Percentiles rank a stretch among this genome's conserved stretches.
These are phyloP conservation scores for Brassica cretica DNA, from an alignment of 345 rosid species.

Conservation along the genomic window DNA sequence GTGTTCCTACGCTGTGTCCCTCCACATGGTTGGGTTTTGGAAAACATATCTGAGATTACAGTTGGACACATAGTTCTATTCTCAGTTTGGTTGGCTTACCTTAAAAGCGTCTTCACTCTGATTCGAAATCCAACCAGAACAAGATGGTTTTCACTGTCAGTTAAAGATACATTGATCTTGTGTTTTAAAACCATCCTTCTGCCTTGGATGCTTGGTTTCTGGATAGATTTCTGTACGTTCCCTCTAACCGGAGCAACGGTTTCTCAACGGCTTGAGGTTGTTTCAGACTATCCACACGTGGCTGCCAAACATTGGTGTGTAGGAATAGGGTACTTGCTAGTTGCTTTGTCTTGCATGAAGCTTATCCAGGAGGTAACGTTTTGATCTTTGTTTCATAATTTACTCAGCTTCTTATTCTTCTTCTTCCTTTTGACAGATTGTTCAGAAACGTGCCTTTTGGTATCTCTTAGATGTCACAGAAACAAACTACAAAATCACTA, in stretches of 20 bases:
- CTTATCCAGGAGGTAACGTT: conserved; percentile 18
- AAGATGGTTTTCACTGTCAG: background rate
- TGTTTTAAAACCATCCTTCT: background rate
- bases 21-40: background rate
- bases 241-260: background rate
- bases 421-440: background rate
- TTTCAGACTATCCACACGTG: background rate
- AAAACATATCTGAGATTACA: background rate
- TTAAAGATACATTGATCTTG: conserved; percentile 3
- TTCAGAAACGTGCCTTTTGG: conserved; percentile 10
- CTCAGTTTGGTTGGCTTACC: background rate
- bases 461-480: conserved; percentile 11
- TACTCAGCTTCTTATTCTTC: background rate
- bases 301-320: background rate
- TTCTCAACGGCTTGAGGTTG: conserved; percentile 4
- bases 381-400: background rate
- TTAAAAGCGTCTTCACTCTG: background rate
- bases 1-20: background rate
- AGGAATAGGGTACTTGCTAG: background rate
- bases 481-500: conserved; percentile 6
- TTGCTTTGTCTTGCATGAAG: background rate
- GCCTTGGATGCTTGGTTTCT: conserved; percentile 17
- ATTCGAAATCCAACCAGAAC: background rate
- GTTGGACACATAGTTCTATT: background rate
- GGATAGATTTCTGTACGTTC: conserved; percentile 11